phyloP scores from a whole-genome alignment of 2,329 filamentous ascomycete species.

The Nectriaceae sp. region DNA sequence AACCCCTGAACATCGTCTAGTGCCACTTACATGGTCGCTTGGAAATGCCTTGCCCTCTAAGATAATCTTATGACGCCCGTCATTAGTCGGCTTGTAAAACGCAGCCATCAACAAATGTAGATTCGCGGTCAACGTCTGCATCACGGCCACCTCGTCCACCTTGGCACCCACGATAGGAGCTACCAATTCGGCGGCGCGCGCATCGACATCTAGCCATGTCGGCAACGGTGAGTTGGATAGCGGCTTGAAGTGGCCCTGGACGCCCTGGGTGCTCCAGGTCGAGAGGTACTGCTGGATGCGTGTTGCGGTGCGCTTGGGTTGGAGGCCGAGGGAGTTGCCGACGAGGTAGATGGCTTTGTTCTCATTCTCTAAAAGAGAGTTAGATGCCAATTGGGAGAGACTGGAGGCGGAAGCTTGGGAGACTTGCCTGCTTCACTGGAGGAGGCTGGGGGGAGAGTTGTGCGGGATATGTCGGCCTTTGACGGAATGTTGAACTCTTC shows the following conservation, averaged over 20 bases:
- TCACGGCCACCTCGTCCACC: conserved; percentile 72
- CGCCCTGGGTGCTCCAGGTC: conserved; percentile 78
- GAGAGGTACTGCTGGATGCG: conserved; percentile 69
- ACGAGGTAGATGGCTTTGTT: conserved; percentile 68
- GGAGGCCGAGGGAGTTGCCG: conserved; percentile 81
- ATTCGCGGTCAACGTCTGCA: conserved; percentile 81
- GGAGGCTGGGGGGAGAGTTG: conserved; percentile 20
- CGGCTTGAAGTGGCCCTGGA: conserved; percentile 75
- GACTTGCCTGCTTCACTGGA: conserved; percentile 9
- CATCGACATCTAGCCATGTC: conserved; percentile 74
- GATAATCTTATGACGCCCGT: conserved; percentile 68
- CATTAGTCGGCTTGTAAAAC: conserved; percentile 69
- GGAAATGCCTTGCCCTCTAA: conserved; percentile 84
- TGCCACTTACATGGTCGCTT: conserved; percentile 66
- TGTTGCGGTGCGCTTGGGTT: conserved; percentile 62
- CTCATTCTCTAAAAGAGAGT: background rate
- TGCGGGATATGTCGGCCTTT: conserved; percentile 31
- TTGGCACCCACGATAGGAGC: conserved; percentile 69
- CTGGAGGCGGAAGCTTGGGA: too few species aligned
- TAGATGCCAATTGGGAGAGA: too few species aligned
- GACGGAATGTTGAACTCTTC: conserved; percentile 72
- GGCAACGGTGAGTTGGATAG: conserved; percentile 66
- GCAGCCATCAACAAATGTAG: conserved; percentile 78
- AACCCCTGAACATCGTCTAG: too few species aligned
- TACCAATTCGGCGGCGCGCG: conserved; percentile 67